These are phyloP conservation scores for Eucalyptus marginata DNA, from an alignment of 345 rosid species.

Conservation along the genomic window DNA sequence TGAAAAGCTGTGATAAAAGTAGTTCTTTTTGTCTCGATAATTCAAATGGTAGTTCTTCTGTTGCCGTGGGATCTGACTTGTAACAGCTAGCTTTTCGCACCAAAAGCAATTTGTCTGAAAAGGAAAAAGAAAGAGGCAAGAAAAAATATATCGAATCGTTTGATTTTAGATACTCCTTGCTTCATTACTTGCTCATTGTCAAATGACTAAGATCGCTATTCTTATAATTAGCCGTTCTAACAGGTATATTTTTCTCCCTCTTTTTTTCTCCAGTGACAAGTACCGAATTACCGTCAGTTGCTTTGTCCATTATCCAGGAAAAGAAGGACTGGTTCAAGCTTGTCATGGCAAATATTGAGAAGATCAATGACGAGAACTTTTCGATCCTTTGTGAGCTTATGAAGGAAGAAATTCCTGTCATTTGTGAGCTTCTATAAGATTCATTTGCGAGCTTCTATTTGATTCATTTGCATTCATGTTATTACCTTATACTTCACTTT, in stretches of 20 bases:
- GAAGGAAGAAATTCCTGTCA: slow-evolving; percentile 13
- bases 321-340: slow-evolving; percentile 13
- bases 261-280: slow-evolving; percentile 18
- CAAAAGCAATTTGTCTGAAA: not conserved
- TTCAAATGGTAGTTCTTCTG: not conserved
- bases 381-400: slow-evolving; percentile 1
- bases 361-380: slow-evolving; percentile 5
- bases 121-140: not conserved
- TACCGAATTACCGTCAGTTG: slow-evolving; percentile 2
- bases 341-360: slow-evolving; percentile 20
- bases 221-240: not conserved
- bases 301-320: slow-evolving; percentile 10
- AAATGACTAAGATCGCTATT: not conserved
- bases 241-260: not conserved
- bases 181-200: not conserved
- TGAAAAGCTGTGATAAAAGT: not conserved
- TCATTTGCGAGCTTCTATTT: not conserved
- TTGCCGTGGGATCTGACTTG: not conserved
- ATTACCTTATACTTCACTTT: not conserved
- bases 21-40: not conserved
- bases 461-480: not conserved
- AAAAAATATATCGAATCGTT: not conserved
- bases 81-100: not conserved
- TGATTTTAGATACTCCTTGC: not conserved
- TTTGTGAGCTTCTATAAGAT: slow-evolving; percentile 8